Percentiles rank a stretch among this genome's conserved stretches.
Conservation (phyloP, 331 rosid species). For the Cydonia oblonga region DNA sequence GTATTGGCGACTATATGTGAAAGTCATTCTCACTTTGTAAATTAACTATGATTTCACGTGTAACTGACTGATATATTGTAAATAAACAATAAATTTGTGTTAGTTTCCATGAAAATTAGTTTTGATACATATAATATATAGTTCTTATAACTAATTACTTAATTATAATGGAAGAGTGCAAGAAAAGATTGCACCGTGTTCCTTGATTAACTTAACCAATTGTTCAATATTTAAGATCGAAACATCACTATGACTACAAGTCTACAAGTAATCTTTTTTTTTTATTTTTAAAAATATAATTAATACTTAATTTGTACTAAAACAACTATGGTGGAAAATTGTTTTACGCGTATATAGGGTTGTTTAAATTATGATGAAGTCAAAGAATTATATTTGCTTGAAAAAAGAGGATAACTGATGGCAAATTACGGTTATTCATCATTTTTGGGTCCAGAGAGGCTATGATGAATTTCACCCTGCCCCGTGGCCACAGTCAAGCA, state of each 20-base stretch:
- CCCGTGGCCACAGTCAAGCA: too few species aligned
- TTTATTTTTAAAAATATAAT: too few species aligned
- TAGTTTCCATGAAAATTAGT: neutral
- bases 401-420: too few species aligned
- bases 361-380: neutral
- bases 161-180: neutral
- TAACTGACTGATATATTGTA: neutral
- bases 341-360: neutral
- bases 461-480: too few species aligned
- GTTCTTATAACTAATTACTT: neutral
- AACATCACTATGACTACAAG: neutral
- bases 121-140: neutral
- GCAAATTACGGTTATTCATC: too few species aligned
- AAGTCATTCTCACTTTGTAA: neutral
- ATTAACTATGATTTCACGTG: neutral
- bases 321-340: neutral
- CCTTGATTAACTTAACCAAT: neutral
- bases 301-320: neutral
- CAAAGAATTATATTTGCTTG: too few species aligned
- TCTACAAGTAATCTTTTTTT: neutral
- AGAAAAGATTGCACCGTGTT: neutral
- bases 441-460: too few species aligned
- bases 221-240: neutral
- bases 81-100: neutral
- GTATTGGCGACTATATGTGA: slow-evolving; percentile 5